phyloP scores from a whole-genome alignment of 2,329 filamentous ascomycete genomes.

The Rhinocladiella mackenziei region DNA sequence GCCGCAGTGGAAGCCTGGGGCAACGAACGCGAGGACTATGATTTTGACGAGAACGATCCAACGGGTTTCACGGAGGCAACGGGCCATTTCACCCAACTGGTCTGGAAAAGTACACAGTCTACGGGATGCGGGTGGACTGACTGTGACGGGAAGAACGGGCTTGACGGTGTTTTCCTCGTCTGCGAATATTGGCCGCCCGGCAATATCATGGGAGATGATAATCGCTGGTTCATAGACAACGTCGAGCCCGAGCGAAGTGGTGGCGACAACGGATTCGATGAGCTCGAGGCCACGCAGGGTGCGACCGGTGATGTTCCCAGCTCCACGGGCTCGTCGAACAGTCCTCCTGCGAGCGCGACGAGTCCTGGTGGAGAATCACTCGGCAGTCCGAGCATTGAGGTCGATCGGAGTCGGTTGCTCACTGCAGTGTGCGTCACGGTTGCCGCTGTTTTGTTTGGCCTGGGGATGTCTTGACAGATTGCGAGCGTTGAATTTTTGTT shows the following conservation, averaged over 20 bases:
- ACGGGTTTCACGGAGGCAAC: slow-evolving; percentile 56
- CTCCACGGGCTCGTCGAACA: slow-evolving; percentile 3
- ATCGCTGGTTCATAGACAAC: slow-evolving; percentile 27
- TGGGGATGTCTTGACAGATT: slow-evolving; percentile 20
- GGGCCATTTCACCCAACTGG: slow-evolving; percentile 69
- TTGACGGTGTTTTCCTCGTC: slow-evolving; percentile 60
- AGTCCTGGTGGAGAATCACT: slow-evolving; percentile 10
- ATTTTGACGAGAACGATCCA: slow-evolving; percentile 45
- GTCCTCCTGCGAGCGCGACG: slow-evolving; percentile 4
- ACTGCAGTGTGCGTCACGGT: slow-evolving; percentile 17
- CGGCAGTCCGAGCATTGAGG: slow-evolving; percentile 12
- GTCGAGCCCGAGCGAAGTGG: slow-evolving; percentile 23
- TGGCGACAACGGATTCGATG: slow-evolving; percentile 20
- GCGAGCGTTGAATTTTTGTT: neutral
- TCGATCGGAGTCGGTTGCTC: slow-evolving; percentile 12
- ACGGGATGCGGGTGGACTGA: slow-evolving; percentile 54
- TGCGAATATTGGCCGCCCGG: slow-evolving; percentile 68
- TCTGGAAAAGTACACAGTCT: slow-evolving; percentile 61
- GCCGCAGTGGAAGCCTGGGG: slow-evolving; percentile 65
- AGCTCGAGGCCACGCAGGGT: slow-evolving; percentile 21
- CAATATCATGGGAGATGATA: slow-evolving; percentile 48
- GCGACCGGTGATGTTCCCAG: slow-evolving; percentile 23
- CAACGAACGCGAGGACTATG: slow-evolving; percentile 55
- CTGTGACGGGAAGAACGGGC: slow-evolving; percentile 37
- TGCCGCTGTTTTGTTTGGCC: slow-evolving; percentile 21